These are phyloP conservation scores for Naganishia sp. DNA, from an alignment of 1,284 basidiomycete species.

Conservation along the genomic window DNA sequence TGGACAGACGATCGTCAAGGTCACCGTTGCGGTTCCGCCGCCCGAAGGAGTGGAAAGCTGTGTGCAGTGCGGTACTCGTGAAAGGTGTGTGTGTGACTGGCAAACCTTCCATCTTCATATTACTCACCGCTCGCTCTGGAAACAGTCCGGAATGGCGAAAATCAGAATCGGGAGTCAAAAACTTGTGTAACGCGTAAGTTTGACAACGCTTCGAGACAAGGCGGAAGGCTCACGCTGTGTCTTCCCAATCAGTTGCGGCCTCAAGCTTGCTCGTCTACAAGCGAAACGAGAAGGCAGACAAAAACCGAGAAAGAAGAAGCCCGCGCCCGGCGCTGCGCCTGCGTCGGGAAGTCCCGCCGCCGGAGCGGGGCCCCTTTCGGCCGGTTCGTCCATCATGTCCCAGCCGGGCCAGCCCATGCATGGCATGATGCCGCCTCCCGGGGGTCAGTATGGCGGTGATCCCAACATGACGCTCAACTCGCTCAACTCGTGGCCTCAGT, in stretches of 20 bases:
- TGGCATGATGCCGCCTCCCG: conserved; percentile 11
- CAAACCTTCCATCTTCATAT: not conserved
- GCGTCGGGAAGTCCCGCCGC: conserved; percentile 10
- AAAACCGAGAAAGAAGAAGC: conserved; percentile 46
- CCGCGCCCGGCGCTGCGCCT: not conserved
- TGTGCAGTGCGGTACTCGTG: conserved; percentile 76
- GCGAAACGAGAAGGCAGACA: conserved; percentile 52
- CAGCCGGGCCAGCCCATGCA: conserved; percentile 23
- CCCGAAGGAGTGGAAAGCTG: conserved; percentile 74
- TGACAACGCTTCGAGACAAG: not conserved
- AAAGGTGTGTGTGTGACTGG: conserved; percentile 50
- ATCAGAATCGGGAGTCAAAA: conserved; percentile 77
- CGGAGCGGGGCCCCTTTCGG: conserved; percentile 3
- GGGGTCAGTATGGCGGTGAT: conserved; percentile 10
- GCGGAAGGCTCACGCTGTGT: not conserved
- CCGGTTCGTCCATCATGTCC: conserved; percentile 10
- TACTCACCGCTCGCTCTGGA: not conserved
- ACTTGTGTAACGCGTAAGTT: conserved; percentile 87
- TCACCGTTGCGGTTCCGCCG: conserved; percentile 51
- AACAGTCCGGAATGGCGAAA: conserved; percentile 86
- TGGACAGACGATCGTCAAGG: conserved; percentile 26
- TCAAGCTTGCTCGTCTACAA: conserved; percentile 49
- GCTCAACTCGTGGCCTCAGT: conserved; percentile 25
- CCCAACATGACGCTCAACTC: conserved; percentile 28
- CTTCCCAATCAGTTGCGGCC: conserved; percentile 40